phyloP scores from a whole-genome alignment of 2,329 filamentous ascomycete genomes.

The Aspergillus arachidicola region DNA sequence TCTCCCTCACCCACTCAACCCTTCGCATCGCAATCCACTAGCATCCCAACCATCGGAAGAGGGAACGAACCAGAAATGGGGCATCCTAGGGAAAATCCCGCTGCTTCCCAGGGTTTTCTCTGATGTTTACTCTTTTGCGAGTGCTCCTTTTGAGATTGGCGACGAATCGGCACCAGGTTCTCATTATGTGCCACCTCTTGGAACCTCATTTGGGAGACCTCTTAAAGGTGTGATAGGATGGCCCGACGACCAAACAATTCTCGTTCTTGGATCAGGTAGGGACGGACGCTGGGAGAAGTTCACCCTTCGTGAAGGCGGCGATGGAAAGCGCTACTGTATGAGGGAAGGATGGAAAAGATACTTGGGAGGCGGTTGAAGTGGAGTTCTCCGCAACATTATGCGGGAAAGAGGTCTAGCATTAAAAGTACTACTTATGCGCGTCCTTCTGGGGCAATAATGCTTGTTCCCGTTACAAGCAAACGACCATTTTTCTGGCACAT shows the following conservation, averaged over 20 bases:
- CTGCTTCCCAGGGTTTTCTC: slow-evolving; percentile 85
- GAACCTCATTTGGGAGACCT: slow-evolving; percentile 60
- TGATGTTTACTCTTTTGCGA: slow-evolving; percentile 84
- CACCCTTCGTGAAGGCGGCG: slow-evolving; percentile 66
- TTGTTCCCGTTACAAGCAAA: not conserved
- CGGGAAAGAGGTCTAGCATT: slow-evolving; percentile 8
- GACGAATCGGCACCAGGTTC: slow-evolving; percentile 62
- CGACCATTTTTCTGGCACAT: not conserved
- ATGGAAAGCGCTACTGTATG: slow-evolving; percentile 67
- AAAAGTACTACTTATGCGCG: slow-evolving; percentile 14
- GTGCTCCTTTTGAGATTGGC: slow-evolving; percentile 78
- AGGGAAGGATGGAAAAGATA: slow-evolving; percentile 84
- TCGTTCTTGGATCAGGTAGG: slow-evolving; percentile 76
- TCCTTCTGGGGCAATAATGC: not conserved
- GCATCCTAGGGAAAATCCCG: slow-evolving; percentile 79
- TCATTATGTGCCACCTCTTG: slow-evolving; percentile 52
- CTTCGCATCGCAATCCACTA: slow-evolving; percentile 37
- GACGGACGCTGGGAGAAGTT: slow-evolving; percentile 91
- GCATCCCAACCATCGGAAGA: slow-evolving; percentile 41
- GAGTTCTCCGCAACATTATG: not conserved
- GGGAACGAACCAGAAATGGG: slow-evolving; percentile 74
- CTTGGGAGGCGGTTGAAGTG: slow-evolving; percentile 50
- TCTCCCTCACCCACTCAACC: slow-evolving; percentile 57
- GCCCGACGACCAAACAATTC: slow-evolving; percentile 71
- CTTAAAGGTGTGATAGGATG: slow-evolving; percentile 86